Evolutionary conservation across 257 asterid species (phyloP).

Genomic region (Ocimum tenuiflorum): DNA sequence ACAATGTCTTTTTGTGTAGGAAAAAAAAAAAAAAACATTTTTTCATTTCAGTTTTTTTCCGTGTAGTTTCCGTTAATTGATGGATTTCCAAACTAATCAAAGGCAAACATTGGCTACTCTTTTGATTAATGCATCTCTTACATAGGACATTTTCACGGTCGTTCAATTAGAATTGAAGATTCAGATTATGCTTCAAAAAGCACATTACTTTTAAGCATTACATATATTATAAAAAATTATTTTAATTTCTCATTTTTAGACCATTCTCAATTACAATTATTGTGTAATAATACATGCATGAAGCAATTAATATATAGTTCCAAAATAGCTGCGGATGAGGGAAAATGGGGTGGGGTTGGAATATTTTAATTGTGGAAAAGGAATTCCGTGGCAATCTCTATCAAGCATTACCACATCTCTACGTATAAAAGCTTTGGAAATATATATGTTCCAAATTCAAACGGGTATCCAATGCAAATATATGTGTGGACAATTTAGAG

Average conservation of each 20-base stretch:
- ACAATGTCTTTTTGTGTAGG: no score
- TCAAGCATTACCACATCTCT: neutral
- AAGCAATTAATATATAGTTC: slow-evolving; percentile 10
- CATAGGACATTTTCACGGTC: no score
- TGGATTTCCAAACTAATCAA: no score
- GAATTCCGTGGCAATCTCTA: neutral
- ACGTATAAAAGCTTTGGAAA: neutral
- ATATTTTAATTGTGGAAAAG: neutral
- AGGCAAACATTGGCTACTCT: no score
- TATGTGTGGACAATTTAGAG: slow-evolving; percentile 3
- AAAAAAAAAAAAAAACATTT: no score
- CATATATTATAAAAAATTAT: no score
- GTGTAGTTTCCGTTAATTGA: no score
- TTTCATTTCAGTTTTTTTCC: no score
- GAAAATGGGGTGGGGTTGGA: slow-evolving; percentile 18
- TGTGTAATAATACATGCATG: neutral
- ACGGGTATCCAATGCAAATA: slow-evolving; percentile 29
- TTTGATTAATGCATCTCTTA: no score
- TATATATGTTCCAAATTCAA: neutral
- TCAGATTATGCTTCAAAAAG: no score
- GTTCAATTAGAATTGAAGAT: no score
- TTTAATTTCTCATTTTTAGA: neutral
- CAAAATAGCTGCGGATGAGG: neutral
- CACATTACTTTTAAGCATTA: no score
- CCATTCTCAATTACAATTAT: neutral